phyloP scores from a whole-genome alignment of 2,329 filamentous ascomycete genomes.

The Ceratocystis eucalypticola region DNA sequence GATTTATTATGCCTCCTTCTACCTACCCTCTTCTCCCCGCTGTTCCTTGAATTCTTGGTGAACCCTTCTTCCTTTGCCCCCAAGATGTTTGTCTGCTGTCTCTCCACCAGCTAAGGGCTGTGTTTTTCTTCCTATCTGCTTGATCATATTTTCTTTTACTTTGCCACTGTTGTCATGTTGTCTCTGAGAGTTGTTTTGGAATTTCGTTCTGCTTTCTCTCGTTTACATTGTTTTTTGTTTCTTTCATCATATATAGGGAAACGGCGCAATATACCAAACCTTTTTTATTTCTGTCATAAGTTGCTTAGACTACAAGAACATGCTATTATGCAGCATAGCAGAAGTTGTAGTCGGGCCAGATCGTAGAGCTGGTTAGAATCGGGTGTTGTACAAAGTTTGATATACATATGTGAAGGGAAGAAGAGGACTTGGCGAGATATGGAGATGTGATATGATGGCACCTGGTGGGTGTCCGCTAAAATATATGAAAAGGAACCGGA shows the following conservation, averaged over 20 bases:
- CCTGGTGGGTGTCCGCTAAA: neutral
- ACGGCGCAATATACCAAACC: conserved; percentile 11
- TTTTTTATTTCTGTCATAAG: neutral
- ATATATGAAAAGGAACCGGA: neutral
- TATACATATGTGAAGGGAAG: neutral
- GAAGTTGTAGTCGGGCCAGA: neutral
- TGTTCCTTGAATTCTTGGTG: no score
- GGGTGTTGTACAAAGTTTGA: neutral
- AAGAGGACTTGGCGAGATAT: neutral
- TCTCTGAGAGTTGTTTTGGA: neutral
- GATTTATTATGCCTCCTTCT: neutral
- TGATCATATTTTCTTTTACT: neutral
- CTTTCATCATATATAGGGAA: conserved; percentile 11
- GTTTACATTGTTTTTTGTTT: neutral
- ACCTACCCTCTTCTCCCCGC: neutral
- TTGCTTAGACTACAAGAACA: neutral
- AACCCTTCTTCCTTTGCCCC: no score
- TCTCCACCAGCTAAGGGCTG: no score
- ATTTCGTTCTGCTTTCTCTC: neutral
- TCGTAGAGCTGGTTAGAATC: neutral
- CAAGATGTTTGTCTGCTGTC: no score
- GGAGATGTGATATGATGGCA: neutral
- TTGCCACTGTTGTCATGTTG: neutral
- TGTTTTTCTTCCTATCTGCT: neutral
- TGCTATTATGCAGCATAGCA: neutral